Conservation (phyloP, 306 rosid species). For the Vigna reflexopilosa region DNA sequence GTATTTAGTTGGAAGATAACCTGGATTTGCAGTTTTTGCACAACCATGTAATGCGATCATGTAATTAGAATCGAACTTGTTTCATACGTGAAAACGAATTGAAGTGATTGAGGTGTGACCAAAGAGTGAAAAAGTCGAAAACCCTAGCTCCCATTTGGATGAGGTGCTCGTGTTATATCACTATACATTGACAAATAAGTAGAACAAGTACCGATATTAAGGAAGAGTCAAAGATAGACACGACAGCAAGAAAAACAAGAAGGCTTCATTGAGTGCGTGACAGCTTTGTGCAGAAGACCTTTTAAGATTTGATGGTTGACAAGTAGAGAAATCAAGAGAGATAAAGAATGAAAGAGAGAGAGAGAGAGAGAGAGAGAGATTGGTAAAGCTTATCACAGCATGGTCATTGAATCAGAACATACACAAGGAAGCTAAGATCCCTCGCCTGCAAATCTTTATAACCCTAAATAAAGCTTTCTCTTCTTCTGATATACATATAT, state of each 20-base stretch:
- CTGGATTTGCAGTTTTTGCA: constrained; percentile 1
- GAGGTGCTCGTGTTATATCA: constrained; percentile 10
- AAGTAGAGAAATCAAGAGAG: not conserved
- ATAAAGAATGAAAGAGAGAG: not conserved
- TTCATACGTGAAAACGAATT: not conserved
- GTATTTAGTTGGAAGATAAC: not conserved
- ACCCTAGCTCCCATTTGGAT: constrained; percentile 39
- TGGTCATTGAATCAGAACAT: constrained; percentile 10
- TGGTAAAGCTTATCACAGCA: not conserved
- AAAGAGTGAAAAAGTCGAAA: constrained; percentile 14
- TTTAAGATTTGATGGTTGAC: constrained; percentile 8
- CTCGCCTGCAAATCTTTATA: constrained; percentile 39
- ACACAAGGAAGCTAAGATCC: constrained; percentile 39
- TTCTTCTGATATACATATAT: not conserved
- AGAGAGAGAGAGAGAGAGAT: not conserved
- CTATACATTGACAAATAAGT: constrained; percentile 20
- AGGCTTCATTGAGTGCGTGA: constrained; percentile 49
- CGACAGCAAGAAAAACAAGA: not conserved
- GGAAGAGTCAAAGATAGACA: constrained; percentile 48
- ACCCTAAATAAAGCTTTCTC: constrained; percentile 44
- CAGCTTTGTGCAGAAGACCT: constrained; percentile 43
- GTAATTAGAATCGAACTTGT: not conserved
- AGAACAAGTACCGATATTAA: not conserved
- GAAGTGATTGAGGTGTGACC: constrained; percentile 14
- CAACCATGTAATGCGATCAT: not conserved